These are phyloP conservation scores for Batkoa obscura DNA, from an alignment of 371 early-diverging fungal genomes.

Conservation along the genomic window DNA sequence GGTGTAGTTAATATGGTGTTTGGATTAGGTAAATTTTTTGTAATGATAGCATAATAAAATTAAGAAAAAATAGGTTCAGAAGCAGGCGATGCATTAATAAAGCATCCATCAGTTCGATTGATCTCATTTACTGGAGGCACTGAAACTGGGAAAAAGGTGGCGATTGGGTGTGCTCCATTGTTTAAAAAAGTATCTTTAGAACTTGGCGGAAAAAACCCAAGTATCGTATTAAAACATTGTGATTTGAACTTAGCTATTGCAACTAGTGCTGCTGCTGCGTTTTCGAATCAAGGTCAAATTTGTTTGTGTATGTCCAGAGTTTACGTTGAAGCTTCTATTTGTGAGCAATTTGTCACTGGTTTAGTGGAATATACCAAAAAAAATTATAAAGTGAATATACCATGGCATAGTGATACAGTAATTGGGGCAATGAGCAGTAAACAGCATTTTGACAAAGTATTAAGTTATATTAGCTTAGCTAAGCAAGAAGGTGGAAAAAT, in stretches of 20 bases:
- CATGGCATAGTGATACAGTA: constrained; percentile 20
- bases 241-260: constrained; percentile 35
- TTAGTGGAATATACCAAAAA: constrained; percentile 18
- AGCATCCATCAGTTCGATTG: constrained; percentile 35
- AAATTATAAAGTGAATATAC: constrained; percentile 41
- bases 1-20: constrained; percentile 67
- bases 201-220: constrained; percentile 58
- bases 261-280: constrained; percentile 28
- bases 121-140: constrained; percentile 65
- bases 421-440: constrained; percentile 38
- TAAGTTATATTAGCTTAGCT: constrained; percentile 37
- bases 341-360: constrained; percentile 25
- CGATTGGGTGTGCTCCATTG: constrained; percentile 17
- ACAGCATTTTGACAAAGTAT: constrained; percentile 44
- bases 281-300: constrained; percentile 51
- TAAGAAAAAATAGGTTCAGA: constrained; percentile 8
- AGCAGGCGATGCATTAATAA: constrained; percentile 38
- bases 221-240: constrained; percentile 47
- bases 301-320: constrained; percentile 40
- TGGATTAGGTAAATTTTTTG: constrained; percentile 22
- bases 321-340: constrained; percentile 38
- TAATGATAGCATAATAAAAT: neutral
- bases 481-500: constrained; percentile 37
- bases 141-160: constrained; percentile 34
- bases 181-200: constrained; percentile 53